Percentiles rank a stretch among this genome's conserved stretches.
phyloP scores from a whole-genome alignment of 345 rosid genomes.

The Chamaenerion angustifolium region DNA sequence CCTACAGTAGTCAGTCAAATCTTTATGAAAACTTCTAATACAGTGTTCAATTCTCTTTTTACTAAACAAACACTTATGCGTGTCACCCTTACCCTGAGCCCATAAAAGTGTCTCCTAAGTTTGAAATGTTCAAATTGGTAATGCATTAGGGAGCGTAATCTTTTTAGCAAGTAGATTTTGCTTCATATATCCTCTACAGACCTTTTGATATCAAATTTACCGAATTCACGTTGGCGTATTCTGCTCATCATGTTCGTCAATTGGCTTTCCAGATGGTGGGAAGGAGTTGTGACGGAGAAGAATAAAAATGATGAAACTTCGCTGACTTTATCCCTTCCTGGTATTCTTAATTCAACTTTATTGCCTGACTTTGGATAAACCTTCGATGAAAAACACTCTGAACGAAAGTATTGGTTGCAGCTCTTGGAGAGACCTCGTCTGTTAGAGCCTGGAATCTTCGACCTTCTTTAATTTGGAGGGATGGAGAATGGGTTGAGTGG shows the following conservation, averaged over 20 bases:
- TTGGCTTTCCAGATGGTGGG: slow-evolving; percentile 67
- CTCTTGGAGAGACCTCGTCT: slow-evolving; percentile 42
- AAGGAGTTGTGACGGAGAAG: slow-evolving; percentile 77
- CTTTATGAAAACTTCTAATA: too few relatives aligned
- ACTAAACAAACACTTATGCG: too few relatives aligned
- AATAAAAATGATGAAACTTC: slow-evolving; percentile 63
- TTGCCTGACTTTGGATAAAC: not conserved
- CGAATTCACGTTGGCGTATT: not conserved
- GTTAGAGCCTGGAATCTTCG: slow-evolving; percentile 77
- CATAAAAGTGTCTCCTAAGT: too few relatives aligned
- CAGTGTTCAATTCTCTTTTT: too few relatives aligned
- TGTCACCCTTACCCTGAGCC: too few relatives aligned
- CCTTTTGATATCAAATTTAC: not conserved
- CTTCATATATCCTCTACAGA: not conserved
- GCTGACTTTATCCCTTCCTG: slow-evolving; percentile 65
- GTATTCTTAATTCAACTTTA: slow-evolving; percentile 14
- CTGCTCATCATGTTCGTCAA: not conserved
- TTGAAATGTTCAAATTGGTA: too few relatives aligned
- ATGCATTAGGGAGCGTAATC: too few relatives aligned
- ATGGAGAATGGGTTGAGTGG: slow-evolving; percentile 84
- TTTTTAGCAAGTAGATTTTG: not conserved
- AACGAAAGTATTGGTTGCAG: slow-evolving; percentile 26
- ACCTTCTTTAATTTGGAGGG: slow-evolving; percentile 75
- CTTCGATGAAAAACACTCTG: not conserved
- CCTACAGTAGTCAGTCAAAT: too few relatives aligned